phyloP scores from a whole-genome alignment of 2,329 filamentous ascomycete genomes.

The Talaromyces piceae region DNA sequence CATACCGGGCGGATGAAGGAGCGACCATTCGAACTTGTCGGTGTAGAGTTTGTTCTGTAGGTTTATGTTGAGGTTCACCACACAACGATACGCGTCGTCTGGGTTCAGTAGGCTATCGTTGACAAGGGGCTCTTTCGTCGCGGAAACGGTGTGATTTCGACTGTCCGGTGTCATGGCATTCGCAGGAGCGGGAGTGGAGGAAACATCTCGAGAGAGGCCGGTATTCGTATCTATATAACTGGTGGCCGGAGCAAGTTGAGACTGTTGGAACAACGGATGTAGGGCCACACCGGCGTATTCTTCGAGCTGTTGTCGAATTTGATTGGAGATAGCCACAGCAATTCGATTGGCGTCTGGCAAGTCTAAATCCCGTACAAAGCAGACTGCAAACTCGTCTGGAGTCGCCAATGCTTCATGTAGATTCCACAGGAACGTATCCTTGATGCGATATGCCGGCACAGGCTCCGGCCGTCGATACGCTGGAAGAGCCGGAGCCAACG shows the following conservation, averaged over 20 bases:
- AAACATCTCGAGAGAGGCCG: slow-evolving; percentile 44
- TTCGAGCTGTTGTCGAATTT: slow-evolving; percentile 90
- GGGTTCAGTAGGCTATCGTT: slow-evolving; percentile 74
- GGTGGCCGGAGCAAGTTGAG: slow-evolving; percentile 20
- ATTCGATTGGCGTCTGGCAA: slow-evolving; percentile 66
- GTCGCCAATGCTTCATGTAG: slow-evolving; percentile 90
- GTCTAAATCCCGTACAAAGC: slow-evolving; percentile 85
- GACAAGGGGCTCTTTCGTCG: slow-evolving; percentile 35
- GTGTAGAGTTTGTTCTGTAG: slow-evolving; percentile 86
- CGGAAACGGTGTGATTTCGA: slow-evolving; percentile 19
- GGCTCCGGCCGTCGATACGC: slow-evolving; percentile 73
- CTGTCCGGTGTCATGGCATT: slow-evolving; percentile 53
- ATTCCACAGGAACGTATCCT: slow-evolving; percentile 97
- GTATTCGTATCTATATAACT: slow-evolving; percentile 19
- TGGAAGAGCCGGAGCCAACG: slow-evolving; percentile 58
- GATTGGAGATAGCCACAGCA: slow-evolving; percentile 76
- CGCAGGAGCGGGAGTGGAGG: slow-evolving; percentile 46
- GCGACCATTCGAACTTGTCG: slow-evolving; percentile 96
- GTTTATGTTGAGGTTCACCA: slow-evolving; percentile 85
- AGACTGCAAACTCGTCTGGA: slow-evolving; percentile 90
- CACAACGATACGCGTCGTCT: slow-evolving; percentile 89
- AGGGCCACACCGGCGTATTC: slow-evolving; percentile 93
- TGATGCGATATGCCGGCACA: slow-evolving; percentile 77
- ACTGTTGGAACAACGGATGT: slow-evolving; percentile 75
- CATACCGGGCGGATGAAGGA: slow-evolving; percentile 83